These are phyloP conservation scores for Amanita inopinata DNA, from an alignment of 768 basidiomycete species.

Conservation along the genomic window DNA sequence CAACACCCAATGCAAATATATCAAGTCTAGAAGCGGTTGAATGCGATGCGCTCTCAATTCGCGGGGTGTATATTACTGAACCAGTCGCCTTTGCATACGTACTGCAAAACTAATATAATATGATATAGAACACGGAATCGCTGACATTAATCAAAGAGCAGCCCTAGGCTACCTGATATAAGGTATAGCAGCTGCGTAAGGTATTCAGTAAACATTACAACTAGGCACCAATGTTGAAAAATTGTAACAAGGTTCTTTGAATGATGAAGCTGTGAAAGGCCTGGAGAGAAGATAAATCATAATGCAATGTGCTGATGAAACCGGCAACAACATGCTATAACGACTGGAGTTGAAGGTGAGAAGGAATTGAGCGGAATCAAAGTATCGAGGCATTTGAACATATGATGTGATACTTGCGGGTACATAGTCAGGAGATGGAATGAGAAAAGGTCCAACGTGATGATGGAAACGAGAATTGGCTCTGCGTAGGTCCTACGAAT, in stretches of 20 bases:
- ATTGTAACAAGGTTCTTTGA: neutral
- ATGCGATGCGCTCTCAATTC: neutral
- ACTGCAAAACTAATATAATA: constrained; percentile 7
- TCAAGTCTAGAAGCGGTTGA: too few species aligned
- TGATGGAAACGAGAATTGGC: too few species aligned
- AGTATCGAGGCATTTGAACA: neutral
- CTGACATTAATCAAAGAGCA: constrained; percentile 3
- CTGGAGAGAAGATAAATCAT: neutral
- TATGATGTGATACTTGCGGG: constrained; percentile 8
- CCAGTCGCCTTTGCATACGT: constrained; percentile 4
- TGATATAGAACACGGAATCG: constrained; percentile 6
- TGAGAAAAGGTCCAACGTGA: too few species aligned
- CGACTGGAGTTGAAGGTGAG: constrained; percentile 1
- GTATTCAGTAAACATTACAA: constrained; percentile 8
- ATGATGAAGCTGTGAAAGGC: neutral
- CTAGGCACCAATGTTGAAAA: neutral
- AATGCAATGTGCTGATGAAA: neutral
- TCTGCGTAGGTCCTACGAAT: constrained; percentile 17
- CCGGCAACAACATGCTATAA: constrained; percentile 2
- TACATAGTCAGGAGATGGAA: too few species aligned
- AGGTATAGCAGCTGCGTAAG: constrained; percentile 7
- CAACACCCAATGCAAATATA: too few species aligned
- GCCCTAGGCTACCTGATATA: neutral
- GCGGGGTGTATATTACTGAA: neutral
- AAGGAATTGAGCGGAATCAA: neutral